Base-by-base conservation (phyloP, 192 early-diverging fungal species). In the Linnemannia elongata region DNA sequence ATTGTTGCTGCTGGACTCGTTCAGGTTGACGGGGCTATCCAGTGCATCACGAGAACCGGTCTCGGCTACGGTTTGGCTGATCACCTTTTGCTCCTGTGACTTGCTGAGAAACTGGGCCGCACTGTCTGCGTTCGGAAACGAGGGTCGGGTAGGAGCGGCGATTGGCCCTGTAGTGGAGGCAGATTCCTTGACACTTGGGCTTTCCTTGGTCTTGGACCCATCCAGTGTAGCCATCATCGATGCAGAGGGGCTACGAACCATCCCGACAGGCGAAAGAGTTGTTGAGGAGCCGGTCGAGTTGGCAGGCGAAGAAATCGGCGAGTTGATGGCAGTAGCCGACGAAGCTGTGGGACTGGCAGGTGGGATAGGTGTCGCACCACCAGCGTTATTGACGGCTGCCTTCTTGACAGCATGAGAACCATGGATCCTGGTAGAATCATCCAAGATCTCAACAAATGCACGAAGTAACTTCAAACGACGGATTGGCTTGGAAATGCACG, bases 401-500 rank as follows among this genome's bases (percentile, higher is more conserved):
- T 78, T 78, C 45, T 81, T 78, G n/a, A 81, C 76, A 13, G 47
- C 52, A 6, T 79, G 72, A 0, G 74, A 75, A 12, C 75, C 84
- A 71, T 86, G 84, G 24, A 86, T 87, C 38, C 49, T 35, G 18
- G 85, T 69, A 2, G 85, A 87, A 36, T 87, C 85, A 35, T 87
- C 85, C 30, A 87, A 70, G 49, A 89, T 75, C 22, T 90, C 85
- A 9, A 88, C 89, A 75, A 91, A 89, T 0, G 89, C 85, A 2
- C 83, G 77, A 6, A 89, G 74, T 15, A 92, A 27, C 44, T 92
- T 92, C 35, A 84, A 63, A 6, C 90, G 83, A 24, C 91, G 88
- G 42, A 90, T 81, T 0, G 91, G 85, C 49, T 87, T 87, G 42
- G 85, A 87, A 69, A 91, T 90, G 9, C 85, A 82, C 35, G 89